Evolutionary conservation across 257 asterid genomes (phyloP).

Genomic region (Nicotiana noctiflora): DNA sequence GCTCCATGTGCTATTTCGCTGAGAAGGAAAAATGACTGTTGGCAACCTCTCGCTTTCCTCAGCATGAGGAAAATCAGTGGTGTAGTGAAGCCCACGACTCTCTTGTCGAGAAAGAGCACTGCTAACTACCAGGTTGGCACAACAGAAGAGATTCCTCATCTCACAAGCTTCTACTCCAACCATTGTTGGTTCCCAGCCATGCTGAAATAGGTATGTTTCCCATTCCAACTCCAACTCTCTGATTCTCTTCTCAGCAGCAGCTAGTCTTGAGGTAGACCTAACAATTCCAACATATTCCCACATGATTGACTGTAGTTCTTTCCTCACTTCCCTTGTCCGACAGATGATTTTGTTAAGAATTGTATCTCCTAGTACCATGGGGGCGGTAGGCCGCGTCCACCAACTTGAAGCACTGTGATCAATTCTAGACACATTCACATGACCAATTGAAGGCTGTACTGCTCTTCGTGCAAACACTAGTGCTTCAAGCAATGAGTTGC

Average conservation of each 20-base stretch:
- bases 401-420: conserved; percentile 31
- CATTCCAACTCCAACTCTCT: conserved; percentile 80
- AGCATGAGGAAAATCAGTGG: conserved; percentile 60
- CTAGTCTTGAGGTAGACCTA: conserved; percentile 67
- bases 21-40: conserved; percentile 69
- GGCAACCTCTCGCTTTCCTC: conserved; percentile 91
- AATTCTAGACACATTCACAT: conserved; percentile 28
- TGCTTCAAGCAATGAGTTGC: conserved; percentile 93
- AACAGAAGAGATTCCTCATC: conserved; percentile 91
- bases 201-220: conserved; percentile 74
- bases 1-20: conserved; percentile 66
- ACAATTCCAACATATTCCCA: conserved; percentile 92
- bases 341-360: conserved; percentile 27
- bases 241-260: conserved; percentile 65
- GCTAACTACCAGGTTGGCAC: conserved; percentile 83
- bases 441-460: conserved; percentile 77
- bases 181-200: conserved; percentile 94
- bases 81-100: conserved; percentile 92
- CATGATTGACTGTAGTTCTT: conserved; percentile 66
- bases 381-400: conserved; percentile 72
- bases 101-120: conserved; percentile 91
- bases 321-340: conserved; percentile 65
- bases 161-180: conserved; percentile 87
- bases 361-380: conserved; percentile 42
- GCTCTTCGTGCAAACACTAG: conserved; percentile 91